A percentile compares a stretch with the other conserved stretches of the same genome.
phyloP scores from a whole-genome alignment of 805 yeast genomes.

The Candida hispaniensis region DNA sequence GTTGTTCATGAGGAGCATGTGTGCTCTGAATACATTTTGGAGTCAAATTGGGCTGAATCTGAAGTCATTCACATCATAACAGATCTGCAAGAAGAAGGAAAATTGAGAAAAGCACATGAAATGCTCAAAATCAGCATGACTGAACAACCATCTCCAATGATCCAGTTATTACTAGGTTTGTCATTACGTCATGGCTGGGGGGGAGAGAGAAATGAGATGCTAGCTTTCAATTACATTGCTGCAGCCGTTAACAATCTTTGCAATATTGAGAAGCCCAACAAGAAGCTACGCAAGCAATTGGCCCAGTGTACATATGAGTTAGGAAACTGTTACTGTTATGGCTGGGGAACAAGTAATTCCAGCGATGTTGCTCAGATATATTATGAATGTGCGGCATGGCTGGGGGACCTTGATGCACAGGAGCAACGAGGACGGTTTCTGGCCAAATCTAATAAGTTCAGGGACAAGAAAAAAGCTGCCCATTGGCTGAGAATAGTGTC shows the following conservation, averaged over 20 bases:
- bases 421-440: slow-evolving; percentile 10
- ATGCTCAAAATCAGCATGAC: too few species aligned
- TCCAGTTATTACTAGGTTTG: too few species aligned
- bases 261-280: too few species aligned
- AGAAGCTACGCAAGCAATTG: too few species aligned
- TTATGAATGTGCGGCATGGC: slow-evolving; percentile 10
- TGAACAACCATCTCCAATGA: too few species aligned
- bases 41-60: too few species aligned
- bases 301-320: slow-evolving; percentile 7
- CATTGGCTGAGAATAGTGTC: slow-evolving; percentile 10
- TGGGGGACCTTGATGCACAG: slow-evolving; percentile 13
- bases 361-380: slow-evolving; percentile 2
- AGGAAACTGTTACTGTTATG: slow-evolving; percentile 9
- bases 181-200: slow-evolving; percentile 13
- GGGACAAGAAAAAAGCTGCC: slow-evolving; percentile 6
- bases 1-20: too few species aligned
- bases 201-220: slow-evolving; percentile 1
- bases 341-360: slow-evolving; percentile 6
- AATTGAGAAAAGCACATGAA: too few species aligned
- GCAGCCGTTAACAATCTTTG: slow-evolving; percentile 3
- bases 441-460: slow-evolving; percentile 5
- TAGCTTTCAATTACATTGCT: slow-evolving; percentile 1
- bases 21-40: too few species aligned
- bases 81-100: too few species aligned
- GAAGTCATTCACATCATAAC: too few species aligned